These are phyloP conservation scores for Avena eriantha DNA, from an alignment of 176 grass and related monocot species.

Conservation along the genomic window DNA sequence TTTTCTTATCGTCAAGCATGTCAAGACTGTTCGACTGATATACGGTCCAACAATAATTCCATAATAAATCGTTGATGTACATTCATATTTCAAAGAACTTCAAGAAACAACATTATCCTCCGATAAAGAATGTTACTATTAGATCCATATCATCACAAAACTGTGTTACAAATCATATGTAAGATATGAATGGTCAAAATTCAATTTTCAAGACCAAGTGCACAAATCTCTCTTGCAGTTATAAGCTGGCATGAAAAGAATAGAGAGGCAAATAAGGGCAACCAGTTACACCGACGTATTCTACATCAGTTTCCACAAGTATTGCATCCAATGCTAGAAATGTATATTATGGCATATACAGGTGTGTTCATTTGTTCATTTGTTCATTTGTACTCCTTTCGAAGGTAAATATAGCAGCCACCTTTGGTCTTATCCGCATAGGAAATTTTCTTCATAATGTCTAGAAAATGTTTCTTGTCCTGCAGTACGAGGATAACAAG, in stretches of 20 bases:
- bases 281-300: conserved; percentile 30
- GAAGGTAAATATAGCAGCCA: conserved; percentile 42
- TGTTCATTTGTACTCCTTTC: conserved; percentile 43
- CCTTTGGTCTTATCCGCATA: conserved; percentile 43
- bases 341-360: conserved; percentile 43
- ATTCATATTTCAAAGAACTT: conserved; percentile 5
- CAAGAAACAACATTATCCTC: neutral
- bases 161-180: neutral
- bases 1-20: neutral
- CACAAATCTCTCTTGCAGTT: conserved; percentile 15
- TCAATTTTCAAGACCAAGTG: neutral
- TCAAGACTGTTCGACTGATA: neutral
- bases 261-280: neutral
- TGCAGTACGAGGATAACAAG: conserved; percentile 49
- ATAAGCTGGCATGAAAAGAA: neutral
- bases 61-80: neutral
- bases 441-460: conserved; percentile 48
- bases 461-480: conserved; percentile 57
- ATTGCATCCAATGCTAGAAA: conserved; percentile 16
- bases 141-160: conserved; percentile 3
- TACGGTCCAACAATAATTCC: neutral
- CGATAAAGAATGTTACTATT: too few species aligned
- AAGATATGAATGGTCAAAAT: conserved; percentile 12
- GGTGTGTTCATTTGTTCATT: neutral
- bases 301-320: neutral